Base-by-base conservation (phyloP, 208 protist species). In the Acanthamoeba rhysodes region DNA sequence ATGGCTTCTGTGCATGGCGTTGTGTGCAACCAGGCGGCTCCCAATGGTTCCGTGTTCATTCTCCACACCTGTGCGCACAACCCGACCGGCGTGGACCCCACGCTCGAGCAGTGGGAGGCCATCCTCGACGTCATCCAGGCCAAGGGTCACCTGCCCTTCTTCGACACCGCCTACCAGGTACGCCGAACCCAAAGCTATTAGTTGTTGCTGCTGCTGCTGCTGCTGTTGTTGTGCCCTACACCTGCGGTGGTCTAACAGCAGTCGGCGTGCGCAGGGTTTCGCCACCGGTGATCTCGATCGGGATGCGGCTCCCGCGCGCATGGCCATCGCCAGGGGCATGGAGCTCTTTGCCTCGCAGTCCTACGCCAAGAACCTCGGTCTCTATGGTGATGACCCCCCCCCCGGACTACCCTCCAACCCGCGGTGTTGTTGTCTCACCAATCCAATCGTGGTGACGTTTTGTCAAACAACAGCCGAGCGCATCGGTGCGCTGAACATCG, bases 41-140 rank as follows among this genome's bases (percentile, higher is more conserved):
- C 95, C 45, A 96, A 98, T 24, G 97, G 98, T 29, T 99, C 98
- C 50, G 97, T 99, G 10, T 97, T 99, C 37, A 72, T 99, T 29
- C 96, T 99, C 53, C 99, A 99, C 96, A 97, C 98, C 24, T 99
- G 99, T 96, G 99, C 99, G 18, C 99, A 99, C 98, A 99, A 99
- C 97, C 99, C 99, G 90, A 99, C 99, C 24, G 99, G 99, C 53
- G 98, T 99, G 7, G 99, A 99, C 96, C 99, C 99, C 72, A 99
- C 98, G 6, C 90, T 96, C 16, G 98, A 97, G 45, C 98, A 99
- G 96, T 99, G 99, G 99, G 93, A 97, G n/a, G 85, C 97, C 45
- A 99, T 99, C 95, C 97, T 98, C 2, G 96, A 99, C 20, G 95
- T 96, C 12, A 27, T 88, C 50, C 57, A 97, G 74, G 95, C 97